Conservation (phyloP, 2,329 filamentous ascomycete species). For the Ceratocystis variospora region DNA sequence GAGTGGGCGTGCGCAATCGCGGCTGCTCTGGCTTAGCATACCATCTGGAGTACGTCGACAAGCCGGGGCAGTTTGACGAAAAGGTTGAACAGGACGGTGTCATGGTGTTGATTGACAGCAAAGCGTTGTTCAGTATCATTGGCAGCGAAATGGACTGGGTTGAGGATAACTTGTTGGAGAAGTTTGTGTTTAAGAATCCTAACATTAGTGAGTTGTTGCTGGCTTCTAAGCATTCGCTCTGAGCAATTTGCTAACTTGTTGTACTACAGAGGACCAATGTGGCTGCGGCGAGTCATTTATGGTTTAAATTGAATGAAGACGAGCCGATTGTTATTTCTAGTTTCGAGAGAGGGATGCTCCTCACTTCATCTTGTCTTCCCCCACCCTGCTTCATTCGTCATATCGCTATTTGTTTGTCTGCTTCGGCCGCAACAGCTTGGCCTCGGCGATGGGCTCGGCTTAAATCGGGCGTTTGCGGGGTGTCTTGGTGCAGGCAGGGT, state of each 20-base stretch:
- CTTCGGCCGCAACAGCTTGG: neutral
- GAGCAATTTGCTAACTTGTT: conserved; percentile 25
- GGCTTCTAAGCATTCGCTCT: no score
- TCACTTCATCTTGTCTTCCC: no score
- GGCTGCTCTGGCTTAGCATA: conserved; percentile 92
- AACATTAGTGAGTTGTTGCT: conserved; percentile 72
- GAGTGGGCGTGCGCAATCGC: conserved; percentile 84
- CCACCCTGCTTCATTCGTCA: no score
- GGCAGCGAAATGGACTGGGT: conserved; percentile 99
- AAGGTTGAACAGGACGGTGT: conserved; percentile 91
- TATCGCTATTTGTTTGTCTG: neutral
- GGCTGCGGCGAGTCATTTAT: conserved; percentile 95
- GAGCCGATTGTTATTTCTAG: no score
- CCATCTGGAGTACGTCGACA: conserved; percentile 88
- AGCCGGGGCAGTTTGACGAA: conserved; percentile 78
- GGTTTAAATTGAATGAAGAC: conserved; percentile 35
- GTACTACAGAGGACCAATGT: conserved; percentile 68
- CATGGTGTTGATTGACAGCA: conserved; percentile 90
- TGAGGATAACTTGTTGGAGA: conserved; percentile 82
- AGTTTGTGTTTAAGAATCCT: conserved; percentile 91
- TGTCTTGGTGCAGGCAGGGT: neutral
- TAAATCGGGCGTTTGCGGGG: neutral
- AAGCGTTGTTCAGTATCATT: conserved; percentile 94
- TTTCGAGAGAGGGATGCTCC: no score
- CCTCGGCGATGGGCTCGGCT: conserved; percentile 8